A percentile compares a stretch with the other conserved stretches of the same genome.
phyloP scores from a whole-genome alignment of 345 rosid genomes.

The Gossypium mustelinum region DNA sequence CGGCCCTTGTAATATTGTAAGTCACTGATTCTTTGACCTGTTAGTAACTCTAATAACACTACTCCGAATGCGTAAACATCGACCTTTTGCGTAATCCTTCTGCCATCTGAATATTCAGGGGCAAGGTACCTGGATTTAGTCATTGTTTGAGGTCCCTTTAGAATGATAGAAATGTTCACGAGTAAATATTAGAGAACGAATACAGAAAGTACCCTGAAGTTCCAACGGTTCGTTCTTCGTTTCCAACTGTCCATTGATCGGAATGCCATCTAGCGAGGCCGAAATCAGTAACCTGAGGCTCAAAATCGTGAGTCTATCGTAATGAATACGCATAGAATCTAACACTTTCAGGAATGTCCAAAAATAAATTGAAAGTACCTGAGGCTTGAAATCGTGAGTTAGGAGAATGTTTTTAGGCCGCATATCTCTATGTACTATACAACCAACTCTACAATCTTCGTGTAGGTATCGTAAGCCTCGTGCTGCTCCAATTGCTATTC shows the following conservation, averaged over 20 bases:
- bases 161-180: neutral
- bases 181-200: neutral
- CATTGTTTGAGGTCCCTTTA: constrained; percentile 10
- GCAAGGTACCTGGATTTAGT: constrained; percentile 50
- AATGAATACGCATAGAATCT: neutral
- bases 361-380: constrained; percentile 31
- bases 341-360: neutral
- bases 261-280: constrained; percentile 68
- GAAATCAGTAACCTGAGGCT: constrained; percentile 62
- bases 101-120: constrained; percentile 52
- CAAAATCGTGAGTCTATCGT: neutral
- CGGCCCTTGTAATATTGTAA: constrained; percentile 36
- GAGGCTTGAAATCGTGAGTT: constrained; percentile 71
- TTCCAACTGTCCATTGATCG: constrained; percentile 33
- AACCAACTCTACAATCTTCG: constrained; percentile 80
- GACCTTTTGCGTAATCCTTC: constrained; percentile 43
- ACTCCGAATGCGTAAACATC: constrained; percentile 72
- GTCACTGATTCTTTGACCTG: constrained; percentile 45
- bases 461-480: constrained; percentile 70
- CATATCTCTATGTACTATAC: constrained; percentile 64
- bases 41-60: constrained; percentile 56
- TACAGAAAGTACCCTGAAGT: constrained; percentile 45
- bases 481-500: constrained; percentile 67
- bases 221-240: constrained; percentile 41
- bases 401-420: constrained; percentile 60